Base-by-base conservation (phyloP, 2,329 filamentous ascomycete species). In the Neofusicoccum laricinum region DNA sequence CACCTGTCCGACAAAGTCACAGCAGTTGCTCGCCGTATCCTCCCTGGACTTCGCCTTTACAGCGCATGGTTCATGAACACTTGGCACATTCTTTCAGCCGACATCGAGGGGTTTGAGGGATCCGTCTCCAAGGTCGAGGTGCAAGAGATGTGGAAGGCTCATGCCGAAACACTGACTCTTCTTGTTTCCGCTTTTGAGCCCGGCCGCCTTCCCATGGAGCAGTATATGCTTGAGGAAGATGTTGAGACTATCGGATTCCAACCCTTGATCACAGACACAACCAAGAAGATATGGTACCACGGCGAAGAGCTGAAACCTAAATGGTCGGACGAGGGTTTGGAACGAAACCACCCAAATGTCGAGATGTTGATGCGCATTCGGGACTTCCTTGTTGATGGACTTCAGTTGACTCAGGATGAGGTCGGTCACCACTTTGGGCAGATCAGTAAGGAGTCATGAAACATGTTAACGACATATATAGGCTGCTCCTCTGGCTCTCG, bases 141-240 rank as follows among this genome's bases (percentile, higher is more conserved):
- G 41, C 82, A 84, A 66, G 82, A 86, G 65, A 80, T 90, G 66
- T 90, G 88, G 88, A 86, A 84, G 67, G 83, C 84, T 0, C 90
- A 90, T 69, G 85, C 86, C n/a, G 82, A 81, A 45, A 84, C 85
- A 0, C 74, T 90, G 58, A 88, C 86, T 43, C 77, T 86, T 12
- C 75, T 90, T 32, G 82, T 82, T 8, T 82, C 83, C 2, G 83
- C 81, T 17, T 90, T 90, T 68, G 82, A 86, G 19, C 81, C 86
- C 34, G 78, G 81, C 53, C 78, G 83, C 46, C 79, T 90, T 34
- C 81, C 83, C 2, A 77, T 81, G 43, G 76, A 88, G 32, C 78
- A 81, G 12, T 90, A 91, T 71, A 79, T 91, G 69, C 79, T 91
- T 3, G 85, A 88, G 66, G 89, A 91, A 72, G 89, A 91, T 71